Percentiles rank a stretch among this genome's conserved stretches.
Conservation (phyloP, 805 yeast species). For the Maudiozyma turicensis region DNA sequence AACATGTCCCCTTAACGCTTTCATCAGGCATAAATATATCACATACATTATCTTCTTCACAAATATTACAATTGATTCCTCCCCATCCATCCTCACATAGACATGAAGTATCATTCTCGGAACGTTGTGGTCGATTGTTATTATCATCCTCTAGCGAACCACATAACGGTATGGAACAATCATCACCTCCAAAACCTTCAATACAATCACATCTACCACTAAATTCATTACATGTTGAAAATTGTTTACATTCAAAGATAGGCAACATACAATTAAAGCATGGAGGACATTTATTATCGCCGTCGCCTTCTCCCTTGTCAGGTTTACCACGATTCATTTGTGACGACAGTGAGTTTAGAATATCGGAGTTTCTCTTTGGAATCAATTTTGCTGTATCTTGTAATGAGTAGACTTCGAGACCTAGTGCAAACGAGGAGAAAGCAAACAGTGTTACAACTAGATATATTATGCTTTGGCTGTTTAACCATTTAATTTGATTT, state of each 20-base stretch:
- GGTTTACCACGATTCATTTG: not conserved
- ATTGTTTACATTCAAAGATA: constrained; percentile 82
- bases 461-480: too few relatives aligned
- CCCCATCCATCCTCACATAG: constrained; percentile 80
- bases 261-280: constrained; percentile 94
- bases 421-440: too few relatives aligned
- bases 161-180: constrained; percentile 81
- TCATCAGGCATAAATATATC: constrained; percentile 76
- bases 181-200: constrained; percentile 88
- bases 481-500: too few relatives aligned
- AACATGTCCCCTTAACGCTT: constrained; percentile 79
- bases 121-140: constrained; percentile 50
- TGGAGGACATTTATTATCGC: constrained; percentile 59
- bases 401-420: too few relatives aligned
- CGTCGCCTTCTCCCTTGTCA: not conserved
- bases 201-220: constrained; percentile 91
- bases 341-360: too few relatives aligned
- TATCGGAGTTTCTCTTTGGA: too few relatives aligned
- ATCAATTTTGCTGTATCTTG: too few relatives aligned
- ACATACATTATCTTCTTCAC: constrained; percentile 65
- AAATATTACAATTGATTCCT: constrained; percentile 90
- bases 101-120: constrained; percentile 34
- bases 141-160: constrained; percentile 52
- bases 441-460: too few relatives aligned
- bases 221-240: constrained; percentile 74